A percentile compares a stretch with the other conserved stretches of the same genome.
Conservation (phyloP, 2,329 filamentous ascomycete genomes). For the Diaporthe sp. region DNA sequence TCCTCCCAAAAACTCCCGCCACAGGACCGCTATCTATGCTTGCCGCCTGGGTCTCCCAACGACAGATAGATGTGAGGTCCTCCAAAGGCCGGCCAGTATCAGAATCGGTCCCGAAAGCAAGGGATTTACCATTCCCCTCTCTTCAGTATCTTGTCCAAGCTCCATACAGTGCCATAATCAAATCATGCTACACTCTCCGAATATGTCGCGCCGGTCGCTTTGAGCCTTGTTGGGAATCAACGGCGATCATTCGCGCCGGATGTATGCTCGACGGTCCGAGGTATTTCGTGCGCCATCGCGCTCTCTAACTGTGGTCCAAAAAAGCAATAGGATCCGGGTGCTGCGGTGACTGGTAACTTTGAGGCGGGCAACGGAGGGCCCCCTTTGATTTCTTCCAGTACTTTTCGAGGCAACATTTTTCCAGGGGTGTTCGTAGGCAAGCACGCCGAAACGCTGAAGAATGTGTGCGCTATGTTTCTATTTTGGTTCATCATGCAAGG, state of each 20-base stretch:
- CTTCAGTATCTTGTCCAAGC: too few relatives aligned
- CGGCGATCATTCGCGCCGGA: not conserved
- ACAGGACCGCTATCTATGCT: too few relatives aligned
- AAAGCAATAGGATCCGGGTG: conserved; percentile 11
- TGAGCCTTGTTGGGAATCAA: not conserved
- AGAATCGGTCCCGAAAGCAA: not conserved
- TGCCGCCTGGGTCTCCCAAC: too few relatives aligned
- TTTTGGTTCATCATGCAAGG: conserved; percentile 49
- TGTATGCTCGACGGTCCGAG: not conserved
- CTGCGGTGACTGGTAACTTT: not conserved
- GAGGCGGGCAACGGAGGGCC: not conserved
- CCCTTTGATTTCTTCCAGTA: not conserved
- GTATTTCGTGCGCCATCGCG: not conserved
- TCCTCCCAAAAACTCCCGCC: not conserved
- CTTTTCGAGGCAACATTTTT: not conserved
- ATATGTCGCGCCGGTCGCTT: not conserved
- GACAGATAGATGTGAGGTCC: too few relatives aligned
- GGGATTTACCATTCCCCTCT: too few relatives aligned
- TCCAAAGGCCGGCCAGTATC: not conserved
- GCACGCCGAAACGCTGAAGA: not conserved
- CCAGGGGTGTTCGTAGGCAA: not conserved
- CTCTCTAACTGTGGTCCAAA: not conserved
- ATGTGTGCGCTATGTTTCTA: not conserved
- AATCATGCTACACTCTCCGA: not conserved
- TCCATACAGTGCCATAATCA: not conserved